Conservation (phyloP, 192 early-diverging fungal genomes). For the Backusella morwellensis region DNA sequence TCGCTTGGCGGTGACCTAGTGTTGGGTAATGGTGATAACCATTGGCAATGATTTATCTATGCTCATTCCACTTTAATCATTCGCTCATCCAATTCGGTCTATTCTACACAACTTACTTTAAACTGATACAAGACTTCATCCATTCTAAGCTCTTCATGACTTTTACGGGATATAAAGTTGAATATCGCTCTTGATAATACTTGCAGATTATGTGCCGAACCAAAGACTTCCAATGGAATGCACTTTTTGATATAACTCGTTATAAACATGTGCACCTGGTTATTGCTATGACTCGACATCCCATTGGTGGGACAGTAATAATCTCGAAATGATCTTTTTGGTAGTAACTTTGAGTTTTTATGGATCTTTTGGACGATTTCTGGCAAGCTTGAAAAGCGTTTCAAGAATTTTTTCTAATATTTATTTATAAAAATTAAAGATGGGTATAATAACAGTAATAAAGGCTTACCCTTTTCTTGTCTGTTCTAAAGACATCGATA, state of each 20-base stretch:
- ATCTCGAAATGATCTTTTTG: neutral
- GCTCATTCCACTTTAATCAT: too few relatives aligned
- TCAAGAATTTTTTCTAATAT: neutral
- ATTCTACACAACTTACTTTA: neutral
- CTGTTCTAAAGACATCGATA: neutral
- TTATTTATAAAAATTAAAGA: too few relatives aligned
- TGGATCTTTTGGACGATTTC: neutral
- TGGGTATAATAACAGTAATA: neutral
- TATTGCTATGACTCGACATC: neutral
- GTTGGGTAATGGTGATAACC: neutral
- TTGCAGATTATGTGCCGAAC: neutral
- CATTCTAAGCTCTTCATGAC: neutral
- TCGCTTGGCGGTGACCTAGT: neutral
- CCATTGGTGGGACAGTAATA: neutral
- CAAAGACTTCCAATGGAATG: neutral
- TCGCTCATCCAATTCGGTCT: neutral
- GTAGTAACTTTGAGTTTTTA: neutral
- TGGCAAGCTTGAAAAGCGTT: neutral
- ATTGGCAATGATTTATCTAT: neutral
- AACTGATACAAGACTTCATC: neutral
- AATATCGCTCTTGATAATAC: neutral
- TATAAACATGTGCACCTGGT: neutral
- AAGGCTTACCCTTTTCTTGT: neutral
- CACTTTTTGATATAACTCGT: neutral
- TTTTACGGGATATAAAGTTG: neutral